These are phyloP conservation scores for Gamsiella multidivaricata DNA, from an alignment of 192 early-diverging fungal genomes.

Conservation along the genomic window DNA sequence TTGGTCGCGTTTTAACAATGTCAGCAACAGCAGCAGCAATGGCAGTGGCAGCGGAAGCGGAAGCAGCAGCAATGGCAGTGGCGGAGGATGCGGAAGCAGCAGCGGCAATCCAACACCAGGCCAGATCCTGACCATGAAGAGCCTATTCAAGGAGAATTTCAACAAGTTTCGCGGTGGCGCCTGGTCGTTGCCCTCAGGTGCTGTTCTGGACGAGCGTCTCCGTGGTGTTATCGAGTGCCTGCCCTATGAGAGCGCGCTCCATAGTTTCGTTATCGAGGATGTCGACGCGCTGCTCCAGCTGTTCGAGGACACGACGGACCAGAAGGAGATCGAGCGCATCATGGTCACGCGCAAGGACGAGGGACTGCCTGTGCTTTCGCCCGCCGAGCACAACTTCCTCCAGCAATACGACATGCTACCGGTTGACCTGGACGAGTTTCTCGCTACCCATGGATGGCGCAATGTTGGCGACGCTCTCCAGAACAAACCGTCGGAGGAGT, in stretches of 20 bases:
- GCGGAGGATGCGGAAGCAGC: not conserved
- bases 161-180: not conserved
- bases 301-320: slow-evolving; percentile 9
- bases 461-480: slow-evolving; percentile 4
- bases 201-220: slow-evolving; percentile 10
- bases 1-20: not conserved
- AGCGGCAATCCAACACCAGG: not conserved
- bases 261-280: slow-evolving; percentile 12
- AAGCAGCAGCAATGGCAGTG: not conserved
- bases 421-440: slow-evolving; percentile 10
- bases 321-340: slow-evolving; percentile 12
- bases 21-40: not conserved
- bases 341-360: slow-evolving; percentile 11
- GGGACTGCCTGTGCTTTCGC: slow-evolving; percentile 10
- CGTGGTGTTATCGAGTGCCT: slow-evolving; percentile 10
- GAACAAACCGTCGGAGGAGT: slow-evolving; percentile 9
- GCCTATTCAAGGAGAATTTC: slow-evolving; percentile 8
- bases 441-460: slow-evolving; percentile 1
- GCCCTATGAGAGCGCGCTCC: slow-evolving; percentile 4
- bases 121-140: slow-evolving; percentile 5
- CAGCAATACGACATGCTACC: slow-evolving; percentile 7
- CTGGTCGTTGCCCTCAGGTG: slow-evolving; percentile 15
- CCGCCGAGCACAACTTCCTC: slow-evolving; percentile 16
- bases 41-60: not conserved
- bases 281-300: slow-evolving; percentile 3